These are phyloP conservation scores for Perkinsus chesapeaki DNA, from an alignment of 169 alveolate genomes.

Conservation along the genomic window DNA sequence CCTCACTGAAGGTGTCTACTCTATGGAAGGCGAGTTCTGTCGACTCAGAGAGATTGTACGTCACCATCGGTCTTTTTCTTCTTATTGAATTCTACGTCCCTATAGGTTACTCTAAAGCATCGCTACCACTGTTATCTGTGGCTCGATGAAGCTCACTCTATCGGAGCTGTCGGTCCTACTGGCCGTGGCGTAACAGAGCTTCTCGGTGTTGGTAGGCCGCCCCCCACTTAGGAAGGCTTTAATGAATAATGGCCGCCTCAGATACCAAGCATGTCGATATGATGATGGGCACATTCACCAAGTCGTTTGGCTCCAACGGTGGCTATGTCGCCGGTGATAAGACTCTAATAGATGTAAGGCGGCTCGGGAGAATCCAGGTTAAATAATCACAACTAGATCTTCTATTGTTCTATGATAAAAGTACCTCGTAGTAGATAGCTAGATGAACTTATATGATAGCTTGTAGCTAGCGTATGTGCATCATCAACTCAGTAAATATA, in stretches of 20 bases:
- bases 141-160: slow-evolving; percentile 11
- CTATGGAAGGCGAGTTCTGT: slow-evolving; percentile 8
- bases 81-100: neutral
- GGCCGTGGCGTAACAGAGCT: slow-evolving; percentile 15
- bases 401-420: no score
- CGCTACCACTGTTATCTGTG: slow-evolving; percentile 5
- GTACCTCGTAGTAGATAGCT: no score
- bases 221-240: neutral
- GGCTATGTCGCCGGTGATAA: slow-evolving; percentile 18
- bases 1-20: neutral
- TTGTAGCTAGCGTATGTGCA: no score
- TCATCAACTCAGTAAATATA: no score
- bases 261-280: neutral
- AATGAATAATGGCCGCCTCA: neutral
- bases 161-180: slow-evolving; percentile 10
- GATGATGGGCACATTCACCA: slow-evolving; percentile 16
- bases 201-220: slow-evolving; percentile 2
- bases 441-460: no score
- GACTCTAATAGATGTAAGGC: neutral
- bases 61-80: neutral
- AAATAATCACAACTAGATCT: no score
- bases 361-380: no score
- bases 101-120: slow-evolving; percentile 10
- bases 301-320: slow-evolving; percentile 10
- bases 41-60: slow-evolving; percentile 3